Conservation (phyloP, 192 early-diverging fungal species). For the Gamsiella multidivaricata region DNA sequence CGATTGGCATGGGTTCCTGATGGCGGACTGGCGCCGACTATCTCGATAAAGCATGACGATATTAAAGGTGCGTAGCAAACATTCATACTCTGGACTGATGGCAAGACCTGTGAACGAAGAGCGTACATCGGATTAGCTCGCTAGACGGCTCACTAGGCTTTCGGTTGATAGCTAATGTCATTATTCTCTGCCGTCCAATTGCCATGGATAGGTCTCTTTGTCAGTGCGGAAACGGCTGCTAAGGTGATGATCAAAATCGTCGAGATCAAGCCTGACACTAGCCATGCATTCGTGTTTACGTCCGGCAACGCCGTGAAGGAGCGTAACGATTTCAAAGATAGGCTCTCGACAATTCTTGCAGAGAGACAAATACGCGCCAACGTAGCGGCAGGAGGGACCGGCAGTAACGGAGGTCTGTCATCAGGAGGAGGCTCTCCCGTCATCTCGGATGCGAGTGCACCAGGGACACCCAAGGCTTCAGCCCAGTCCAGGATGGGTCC, state of each 20-base stretch:
- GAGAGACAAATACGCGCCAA: constrained; percentile 31
- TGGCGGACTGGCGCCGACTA: constrained; percentile 53
- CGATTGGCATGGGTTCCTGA: constrained; percentile 66
- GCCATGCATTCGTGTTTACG: constrained; percentile 59
- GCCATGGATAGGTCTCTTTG: constrained; percentile 23
- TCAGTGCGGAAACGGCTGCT: constrained; percentile 58
- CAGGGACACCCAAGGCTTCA: constrained; percentile 52
- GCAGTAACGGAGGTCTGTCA: constrained; percentile 5
- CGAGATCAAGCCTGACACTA: constrained; percentile 45
- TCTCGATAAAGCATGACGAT: constrained; percentile 60
- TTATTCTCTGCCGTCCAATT: not conserved
- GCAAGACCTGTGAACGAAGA: no score
- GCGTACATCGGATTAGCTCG: no score
- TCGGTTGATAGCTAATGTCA: no score
- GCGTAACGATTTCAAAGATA: constrained; percentile 60
- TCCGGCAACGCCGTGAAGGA: constrained; percentile 57
- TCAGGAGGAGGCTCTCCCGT: constrained; percentile 21
- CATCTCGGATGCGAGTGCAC: constrained; percentile 35
- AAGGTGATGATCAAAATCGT: constrained; percentile 70
- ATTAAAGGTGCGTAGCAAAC: constrained; percentile 54
- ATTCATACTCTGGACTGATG: no score
- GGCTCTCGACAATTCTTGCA: constrained; percentile 53
- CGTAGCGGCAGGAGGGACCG: constrained; percentile 3
- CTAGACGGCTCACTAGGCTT: no score
- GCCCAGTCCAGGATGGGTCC: constrained; percentile 21